phyloP scores from a whole-genome alignment of 331 rosid species.

The Acacia concinna region DNA sequence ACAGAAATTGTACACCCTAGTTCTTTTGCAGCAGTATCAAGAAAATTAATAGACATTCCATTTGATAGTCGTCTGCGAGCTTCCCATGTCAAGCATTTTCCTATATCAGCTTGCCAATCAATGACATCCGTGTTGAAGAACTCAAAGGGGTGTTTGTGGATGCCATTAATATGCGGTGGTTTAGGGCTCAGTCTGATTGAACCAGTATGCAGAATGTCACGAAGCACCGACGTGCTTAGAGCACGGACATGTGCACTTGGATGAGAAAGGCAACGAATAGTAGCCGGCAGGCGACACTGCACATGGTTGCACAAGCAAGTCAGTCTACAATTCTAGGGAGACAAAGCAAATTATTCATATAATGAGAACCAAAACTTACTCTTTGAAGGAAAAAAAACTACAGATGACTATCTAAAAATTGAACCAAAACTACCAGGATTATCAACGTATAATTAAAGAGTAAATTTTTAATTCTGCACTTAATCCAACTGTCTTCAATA shows the following conservation, averaged over 20 bases:
- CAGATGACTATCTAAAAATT: neutral
- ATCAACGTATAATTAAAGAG: neutral
- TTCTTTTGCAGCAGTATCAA: slow-evolving; percentile 82
- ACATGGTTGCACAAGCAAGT: slow-evolving; percentile 30
- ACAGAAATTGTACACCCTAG: slow-evolving; percentile 68
- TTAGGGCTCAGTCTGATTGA: slow-evolving; percentile 52
- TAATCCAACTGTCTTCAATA: neutral
- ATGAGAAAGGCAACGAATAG: slow-evolving; percentile 83
- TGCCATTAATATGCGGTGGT: slow-evolving; percentile 47
- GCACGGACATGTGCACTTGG: slow-evolving; percentile 93
- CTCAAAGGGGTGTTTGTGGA: slow-evolving; percentile 45
- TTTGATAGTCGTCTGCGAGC: slow-evolving; percentile 71
- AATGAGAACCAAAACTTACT: neutral
- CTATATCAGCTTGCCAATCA: slow-evolving; percentile 83
- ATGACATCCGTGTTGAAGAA: slow-evolving; percentile 58
- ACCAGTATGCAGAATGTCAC: slow-evolving; percentile 71
- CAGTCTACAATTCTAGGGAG: slow-evolving; percentile 6
- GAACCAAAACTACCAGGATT: neutral
- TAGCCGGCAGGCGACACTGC: slow-evolving; percentile 95
- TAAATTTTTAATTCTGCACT: neutral
- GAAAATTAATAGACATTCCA: slow-evolving; percentile 69
- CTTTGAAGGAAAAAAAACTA: neutral
- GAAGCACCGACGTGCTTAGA: slow-evolving; percentile 86
- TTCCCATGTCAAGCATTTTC: slow-evolving; percentile 90
- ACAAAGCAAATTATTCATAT: neutral